Evolutionary conservation across 345 rosid genomes (phyloP).

Genomic region (Viola odorata): DNA sequence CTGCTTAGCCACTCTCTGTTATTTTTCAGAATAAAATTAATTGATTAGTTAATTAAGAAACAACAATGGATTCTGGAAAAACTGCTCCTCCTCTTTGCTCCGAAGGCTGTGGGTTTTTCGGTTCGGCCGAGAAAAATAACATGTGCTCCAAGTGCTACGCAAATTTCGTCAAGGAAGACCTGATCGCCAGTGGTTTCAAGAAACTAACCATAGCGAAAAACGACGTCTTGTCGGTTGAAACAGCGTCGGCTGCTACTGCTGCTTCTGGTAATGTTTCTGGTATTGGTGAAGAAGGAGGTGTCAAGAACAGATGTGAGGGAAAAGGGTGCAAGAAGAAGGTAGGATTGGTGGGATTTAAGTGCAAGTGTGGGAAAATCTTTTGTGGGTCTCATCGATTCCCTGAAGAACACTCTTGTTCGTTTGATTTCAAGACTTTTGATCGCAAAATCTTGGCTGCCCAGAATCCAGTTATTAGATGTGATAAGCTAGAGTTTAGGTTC

Average conservation of each 20-base stretch:
- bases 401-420: constrained; percentile 27
- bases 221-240: too few relatives aligned
- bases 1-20: not conserved
- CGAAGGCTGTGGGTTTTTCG: constrained; percentile 20
- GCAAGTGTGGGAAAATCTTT: constrained; percentile 26
- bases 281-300: too few relatives aligned
- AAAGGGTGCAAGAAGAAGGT: constrained; percentile 18
- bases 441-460: constrained; percentile 10
- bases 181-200: not conserved
- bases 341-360: constrained; percentile 14
- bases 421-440: constrained; percentile 24
- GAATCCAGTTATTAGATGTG: constrained; percentile 20
- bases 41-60: too few relatives aligned
- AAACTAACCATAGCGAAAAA: too few relatives aligned
- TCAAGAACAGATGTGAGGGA: constrained; percentile 9
- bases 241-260: too few relatives aligned
- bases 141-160: constrained; percentile 28
- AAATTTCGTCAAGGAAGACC: not conserved
- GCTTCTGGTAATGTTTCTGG: too few relatives aligned
- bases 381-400: constrained; percentile 30
- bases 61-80: too few relatives aligned
- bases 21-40: too few relatives aligned
- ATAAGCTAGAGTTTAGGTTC: constrained; percentile 8
- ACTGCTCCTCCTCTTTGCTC: constrained; percentile 12
- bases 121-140: constrained; percentile 12